A percentile compares a stretch with the other conserved stretches of the same genome.
These are phyloP conservation scores for Sphaerulina musiva DNA, from an alignment of 2,329 filamentous ascomycete genomes.

Conservation along the genomic window DNA sequence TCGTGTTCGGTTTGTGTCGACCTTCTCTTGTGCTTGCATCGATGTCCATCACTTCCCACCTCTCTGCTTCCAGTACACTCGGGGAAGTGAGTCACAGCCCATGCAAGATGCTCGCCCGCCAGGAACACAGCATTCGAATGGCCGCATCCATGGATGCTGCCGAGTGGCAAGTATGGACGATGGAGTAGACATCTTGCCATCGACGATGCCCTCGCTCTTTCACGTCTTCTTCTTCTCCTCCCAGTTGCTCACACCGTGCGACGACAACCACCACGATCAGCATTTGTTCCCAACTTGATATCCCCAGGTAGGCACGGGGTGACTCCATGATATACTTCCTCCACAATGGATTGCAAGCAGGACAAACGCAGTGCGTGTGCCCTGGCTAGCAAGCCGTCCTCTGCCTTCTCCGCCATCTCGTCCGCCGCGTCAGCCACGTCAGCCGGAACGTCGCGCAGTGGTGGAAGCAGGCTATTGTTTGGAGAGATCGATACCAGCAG, in stretches of 20 bases:
- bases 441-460: conserved; percentile 31
- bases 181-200: neutral
- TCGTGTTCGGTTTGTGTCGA: conserved; percentile 26
- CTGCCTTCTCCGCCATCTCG: conserved; percentile 30
- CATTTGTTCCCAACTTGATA: conserved; percentile 11
- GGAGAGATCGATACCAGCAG: conserved; percentile 45
- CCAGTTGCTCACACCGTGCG: conserved; percentile 13
- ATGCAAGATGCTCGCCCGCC: conserved; percentile 20
- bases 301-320: conserved; percentile 2
- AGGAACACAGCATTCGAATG: conserved; percentile 16
- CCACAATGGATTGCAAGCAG: conserved; percentile 28
- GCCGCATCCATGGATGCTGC: neutral
- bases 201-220: conserved; percentile 20
- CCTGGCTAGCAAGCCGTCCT: conserved; percentile 32
- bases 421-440: conserved; percentile 32
- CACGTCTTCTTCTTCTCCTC: conserved; percentile 2
- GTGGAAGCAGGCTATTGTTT: conserved; percentile 40
- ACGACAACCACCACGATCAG: conserved; percentile 15
- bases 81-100: conserved; percentile 25
- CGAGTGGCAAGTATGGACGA: conserved; percentile 11
- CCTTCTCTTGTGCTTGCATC: conserved; percentile 17
- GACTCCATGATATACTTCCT: conserved; percentile 20
- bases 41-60: conserved; percentile 8
- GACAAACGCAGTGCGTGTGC: conserved; percentile 20
- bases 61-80: conserved; percentile 18